Evolutionary conservation across 805 yeast genomes (phyloP).

Genomic region (Zygosaccharomyces lentus): DNA sequence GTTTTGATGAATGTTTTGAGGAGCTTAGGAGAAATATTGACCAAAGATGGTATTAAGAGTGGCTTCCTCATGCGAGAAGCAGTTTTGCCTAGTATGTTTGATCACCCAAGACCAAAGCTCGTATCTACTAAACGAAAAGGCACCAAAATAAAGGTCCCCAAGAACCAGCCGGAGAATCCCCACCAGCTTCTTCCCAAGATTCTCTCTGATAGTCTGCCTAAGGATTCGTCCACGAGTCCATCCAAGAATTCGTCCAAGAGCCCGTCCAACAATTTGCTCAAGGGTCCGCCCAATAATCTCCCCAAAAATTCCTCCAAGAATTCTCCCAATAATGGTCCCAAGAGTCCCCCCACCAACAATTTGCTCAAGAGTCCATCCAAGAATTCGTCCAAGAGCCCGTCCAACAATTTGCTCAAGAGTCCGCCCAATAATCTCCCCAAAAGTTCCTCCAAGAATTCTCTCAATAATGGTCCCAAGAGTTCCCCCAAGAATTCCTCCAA

Average conservation of each 20-base stretch:
- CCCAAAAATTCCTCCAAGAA: neutral
- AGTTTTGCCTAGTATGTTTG: slow-evolving; percentile 10
- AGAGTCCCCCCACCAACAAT: neutral
- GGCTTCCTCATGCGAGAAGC: slow-evolving; percentile 10
- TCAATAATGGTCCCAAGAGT: neutral
- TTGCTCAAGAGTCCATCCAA: neutral
- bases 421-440: neutral
- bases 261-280: neutral
- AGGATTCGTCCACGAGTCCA: neutral
- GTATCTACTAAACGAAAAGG: neutral
- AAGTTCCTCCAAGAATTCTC: neutral
- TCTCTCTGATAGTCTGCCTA: neutral
- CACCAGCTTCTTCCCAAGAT: neutral
- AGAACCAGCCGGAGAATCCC: neutral
- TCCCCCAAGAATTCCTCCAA: neutral
- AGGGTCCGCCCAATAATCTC: neutral
- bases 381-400: neutral
- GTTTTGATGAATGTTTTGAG: slow-evolving; percentile 29
- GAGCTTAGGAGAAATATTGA: slow-evolving; percentile 34
- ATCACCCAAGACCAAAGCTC: slow-evolving; percentile 5
- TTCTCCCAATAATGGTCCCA: neutral
- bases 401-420: neutral
- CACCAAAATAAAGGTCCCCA: neutral
- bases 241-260: neutral
- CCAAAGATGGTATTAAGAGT: slow-evolving; percentile 15